Base-by-base conservation (phyloP, 495 filamentous ascomycete genomes). In the Aspergillus cavernicola region DNA sequence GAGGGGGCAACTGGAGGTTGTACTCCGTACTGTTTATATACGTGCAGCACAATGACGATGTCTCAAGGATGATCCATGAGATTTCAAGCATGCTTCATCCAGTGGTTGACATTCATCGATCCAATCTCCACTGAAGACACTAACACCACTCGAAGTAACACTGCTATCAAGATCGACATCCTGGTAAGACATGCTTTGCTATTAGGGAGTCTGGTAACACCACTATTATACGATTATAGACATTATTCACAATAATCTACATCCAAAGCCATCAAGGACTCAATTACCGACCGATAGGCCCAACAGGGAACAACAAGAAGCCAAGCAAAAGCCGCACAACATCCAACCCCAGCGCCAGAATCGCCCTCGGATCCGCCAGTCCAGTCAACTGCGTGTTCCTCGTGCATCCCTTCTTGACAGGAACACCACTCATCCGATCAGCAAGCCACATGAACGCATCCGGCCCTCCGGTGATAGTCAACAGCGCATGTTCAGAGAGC, bases 381-480 rank as follows among this genome's bases (percentile, higher is more conserved):
- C 52, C 52, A 3, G 62, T 61, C 3, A 64, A 20, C n/a, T 26
- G 15, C 8, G 62, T 61, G 6, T 42, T 45, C 4, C 32, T 53
- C 11, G 45, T 24, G 22, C 62, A 64, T 2, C 53, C 53, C 31
- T 24, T 11, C 6, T 50, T 42, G 6, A 55, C 53, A 6, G 55
- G 35, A 11, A 33, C 42, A 1, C 59, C 57, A n/a, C 54, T 52
- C 59, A 65, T 57, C 4, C 62, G 59, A 45, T 60, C 56, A 6
- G 46, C 46, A 16, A 65, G 19, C 62, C 62, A 65, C 18, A 62
- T 13, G 18, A 65, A 50, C 8, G 62, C 62, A 49, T 59, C 59
- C 0, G 62, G 56, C 12, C 56, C 56, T 1, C 62, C 62, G 1
- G 51, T 35, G 16, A 62, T 39, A 6, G 32, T 49, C 46, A 59